Evolutionary conservation across 257 asterid genomes (phyloP).

Genomic region (Petrea volubilis): DNA sequence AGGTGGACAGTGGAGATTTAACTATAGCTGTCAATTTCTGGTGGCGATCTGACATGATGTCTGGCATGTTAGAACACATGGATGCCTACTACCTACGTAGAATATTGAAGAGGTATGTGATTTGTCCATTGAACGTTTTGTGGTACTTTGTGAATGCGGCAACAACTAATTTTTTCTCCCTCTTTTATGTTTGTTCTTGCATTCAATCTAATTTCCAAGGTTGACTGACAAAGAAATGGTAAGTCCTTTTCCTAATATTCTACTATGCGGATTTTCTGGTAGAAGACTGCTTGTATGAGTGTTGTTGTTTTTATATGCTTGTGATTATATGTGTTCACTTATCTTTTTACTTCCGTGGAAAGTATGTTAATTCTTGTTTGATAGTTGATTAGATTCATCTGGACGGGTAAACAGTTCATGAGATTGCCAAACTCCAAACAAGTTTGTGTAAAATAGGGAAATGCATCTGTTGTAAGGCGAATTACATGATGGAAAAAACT

Average conservation of each 20-base stretch:
- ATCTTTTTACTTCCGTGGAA: constrained; percentile 9
- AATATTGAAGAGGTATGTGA: constrained; percentile 71
- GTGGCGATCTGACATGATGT: constrained; percentile 83
- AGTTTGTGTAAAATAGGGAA: background rate
- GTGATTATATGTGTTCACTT: background rate
- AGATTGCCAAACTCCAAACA: background rate
- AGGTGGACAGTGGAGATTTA: constrained; percentile 86
- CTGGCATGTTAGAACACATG: constrained; percentile 86
- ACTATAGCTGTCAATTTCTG: constrained; percentile 93
- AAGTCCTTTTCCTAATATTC: constrained; percentile 29
- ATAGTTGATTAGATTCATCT: constrained; percentile 3
- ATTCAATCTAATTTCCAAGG: constrained; percentile 46
- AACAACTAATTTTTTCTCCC: constrained; percentile 33
- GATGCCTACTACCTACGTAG: constrained; percentile 92
- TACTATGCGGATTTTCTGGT: constrained; percentile 13
- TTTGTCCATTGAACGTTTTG: constrained; percentile 3
- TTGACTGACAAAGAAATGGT: constrained; percentile 91
- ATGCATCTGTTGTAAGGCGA: background rate
- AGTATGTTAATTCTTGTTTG: constrained; percentile 2
- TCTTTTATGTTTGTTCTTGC: constrained; percentile 20
- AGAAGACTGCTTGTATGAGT: background rate
- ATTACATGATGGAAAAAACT: constrained; percentile 7
- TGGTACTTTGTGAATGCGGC: constrained; percentile 13
- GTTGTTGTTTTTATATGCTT: constrained; percentile 11
- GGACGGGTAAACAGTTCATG: background rate